These are phyloP conservation scores for Pseudocercospora crystallina DNA, from an alignment of 2,329 filamentous ascomycete genomes.

Conservation along the genomic window DNA sequence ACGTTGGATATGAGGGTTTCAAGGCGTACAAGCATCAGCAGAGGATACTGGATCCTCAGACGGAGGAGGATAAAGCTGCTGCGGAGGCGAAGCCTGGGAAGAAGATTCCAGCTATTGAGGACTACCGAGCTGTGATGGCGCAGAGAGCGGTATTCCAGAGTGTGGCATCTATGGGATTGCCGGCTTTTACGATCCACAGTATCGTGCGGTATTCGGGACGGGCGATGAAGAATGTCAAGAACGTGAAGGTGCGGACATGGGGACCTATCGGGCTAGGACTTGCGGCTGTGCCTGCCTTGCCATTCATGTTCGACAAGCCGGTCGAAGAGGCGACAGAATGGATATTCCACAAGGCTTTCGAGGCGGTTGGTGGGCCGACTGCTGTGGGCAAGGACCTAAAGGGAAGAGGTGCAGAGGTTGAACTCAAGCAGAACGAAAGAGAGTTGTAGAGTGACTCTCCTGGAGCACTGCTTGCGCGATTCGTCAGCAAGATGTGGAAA, in stretches of 20 bases:
- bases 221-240: conserved; percentile 82
- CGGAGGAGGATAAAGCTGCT: conserved; percentile 41
- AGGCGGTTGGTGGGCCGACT: conserved; percentile 65
- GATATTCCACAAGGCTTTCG: conserved; percentile 80
- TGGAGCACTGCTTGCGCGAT: too few relatives aligned
- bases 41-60: conserved; percentile 66
- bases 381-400: conserved; percentile 50
- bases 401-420: conserved; percentile 31
- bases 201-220: conserved; percentile 85
- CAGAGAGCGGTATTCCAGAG: conserved; percentile 89
- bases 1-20: conserved; percentile 91
- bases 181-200: conserved; percentile 90
- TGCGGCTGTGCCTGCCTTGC: conserved; percentile 73
- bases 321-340: conserved; percentile 91
- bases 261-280: conserved; percentile 78
- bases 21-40: conserved; percentile 91
- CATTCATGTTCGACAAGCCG: conserved; percentile 83
- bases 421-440: conserved; percentile 10
- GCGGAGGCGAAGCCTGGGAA: conserved; percentile 16
- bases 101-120: conserved; percentile 71
- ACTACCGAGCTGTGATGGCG: conserved; percentile 87
- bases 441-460: background rate
- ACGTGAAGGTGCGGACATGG: conserved; percentile 74
- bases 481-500: too few relatives aligned
- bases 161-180: conserved; percentile 88